A percentile compares a stretch with the other conserved stretches of the same genome.
These are phyloP conservation scores for Dispira simplex DNA, from an alignment of 192 early-diverging fungal species.

Conservation along the genomic window DNA sequence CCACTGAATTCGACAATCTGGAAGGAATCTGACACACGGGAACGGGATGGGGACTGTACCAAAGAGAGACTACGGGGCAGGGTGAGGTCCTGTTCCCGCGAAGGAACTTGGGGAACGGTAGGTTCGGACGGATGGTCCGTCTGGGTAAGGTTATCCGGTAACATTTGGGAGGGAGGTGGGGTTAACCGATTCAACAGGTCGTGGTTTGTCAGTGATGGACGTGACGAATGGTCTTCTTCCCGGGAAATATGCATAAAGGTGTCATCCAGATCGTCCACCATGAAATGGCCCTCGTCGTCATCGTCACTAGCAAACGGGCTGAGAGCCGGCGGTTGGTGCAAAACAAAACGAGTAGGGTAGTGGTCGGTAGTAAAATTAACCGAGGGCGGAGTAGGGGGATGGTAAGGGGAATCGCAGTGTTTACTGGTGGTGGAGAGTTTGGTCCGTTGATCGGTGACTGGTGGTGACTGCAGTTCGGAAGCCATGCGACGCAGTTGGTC, in stretches of 20 bases:
- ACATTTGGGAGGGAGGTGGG: not conserved
- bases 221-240: not conserved
- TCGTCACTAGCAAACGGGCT: not conserved
- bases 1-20: not conserved
- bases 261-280: not conserved
- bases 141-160: not conserved
- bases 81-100: not conserved
- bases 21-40: not conserved
- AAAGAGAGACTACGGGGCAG: not conserved
- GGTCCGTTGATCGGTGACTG: not conserved
- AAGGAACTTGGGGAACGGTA: not conserved
- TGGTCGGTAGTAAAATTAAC: not conserved
- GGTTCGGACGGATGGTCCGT: not conserved
- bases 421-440: not conserved
- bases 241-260: slow-evolving; percentile 1
- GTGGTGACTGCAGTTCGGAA: not conserved
- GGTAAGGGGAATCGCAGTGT: not conserved
- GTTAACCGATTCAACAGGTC: not conserved
- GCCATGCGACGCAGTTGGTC: not conserved
- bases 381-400: not conserved
- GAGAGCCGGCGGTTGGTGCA: not conserved
- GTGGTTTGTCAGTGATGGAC: not conserved
- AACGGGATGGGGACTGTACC: not conserved
- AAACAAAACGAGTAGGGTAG: not conserved
- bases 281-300: not conserved